phyloP scores from a whole-genome alignment of 2,329 filamentous ascomycete genomes.

The Fusarium torulosum region DNA sequence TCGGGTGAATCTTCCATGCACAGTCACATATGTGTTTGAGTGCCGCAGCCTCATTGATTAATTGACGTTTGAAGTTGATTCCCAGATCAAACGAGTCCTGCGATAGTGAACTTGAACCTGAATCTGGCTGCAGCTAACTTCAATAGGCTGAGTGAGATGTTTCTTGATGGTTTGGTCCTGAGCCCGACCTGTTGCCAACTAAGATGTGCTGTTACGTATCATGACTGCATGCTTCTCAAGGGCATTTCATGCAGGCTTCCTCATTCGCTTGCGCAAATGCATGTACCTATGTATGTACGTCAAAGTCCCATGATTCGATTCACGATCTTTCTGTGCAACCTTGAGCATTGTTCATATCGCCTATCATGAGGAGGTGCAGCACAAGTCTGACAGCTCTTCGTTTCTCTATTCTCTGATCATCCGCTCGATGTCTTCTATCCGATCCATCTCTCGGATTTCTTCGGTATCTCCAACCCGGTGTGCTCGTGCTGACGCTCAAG shows the following conservation, averaged over 20 bases:
- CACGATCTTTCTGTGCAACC: slow-evolving; percentile 39
- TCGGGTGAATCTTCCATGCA: slow-evolving; percentile 37
- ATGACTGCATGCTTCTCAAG: slow-evolving; percentile 46
- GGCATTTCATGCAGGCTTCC: slow-evolving; percentile 45
- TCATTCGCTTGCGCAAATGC: slow-evolving; percentile 43
- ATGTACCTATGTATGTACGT: slow-evolving; percentile 38
- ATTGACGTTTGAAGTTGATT: slow-evolving; percentile 27
- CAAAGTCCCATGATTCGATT: slow-evolving; percentile 38
- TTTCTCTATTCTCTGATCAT: slow-evolving; percentile 9
- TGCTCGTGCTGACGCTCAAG: slow-evolving; percentile 8
- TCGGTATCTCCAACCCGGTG: slow-evolving; percentile 15
- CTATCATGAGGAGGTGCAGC: slow-evolving; percentile 21
- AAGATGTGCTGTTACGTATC: slow-evolving; percentile 46
- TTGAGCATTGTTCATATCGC: slow-evolving; percentile 26
- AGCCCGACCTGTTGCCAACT: slow-evolving; percentile 37
- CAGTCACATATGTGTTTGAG: slow-evolving; percentile 26
- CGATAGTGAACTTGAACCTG: slow-evolving; percentile 21
- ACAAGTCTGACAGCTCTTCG: slow-evolving; percentile 27
- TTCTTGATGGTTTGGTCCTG: slow-evolving; percentile 29
- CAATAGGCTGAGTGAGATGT: slow-evolving; percentile 29
- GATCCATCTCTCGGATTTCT: slow-evolving; percentile 13
- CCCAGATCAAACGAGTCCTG: slow-evolving; percentile 25
- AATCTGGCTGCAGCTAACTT: slow-evolving; percentile 34
- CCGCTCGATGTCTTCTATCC: slow-evolving; percentile 4
- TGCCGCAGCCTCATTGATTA: slow-evolving; percentile 19